phyloP scores from a whole-genome alignment of 768 basidiomycete species.

The Harrya chromipes region DNA sequence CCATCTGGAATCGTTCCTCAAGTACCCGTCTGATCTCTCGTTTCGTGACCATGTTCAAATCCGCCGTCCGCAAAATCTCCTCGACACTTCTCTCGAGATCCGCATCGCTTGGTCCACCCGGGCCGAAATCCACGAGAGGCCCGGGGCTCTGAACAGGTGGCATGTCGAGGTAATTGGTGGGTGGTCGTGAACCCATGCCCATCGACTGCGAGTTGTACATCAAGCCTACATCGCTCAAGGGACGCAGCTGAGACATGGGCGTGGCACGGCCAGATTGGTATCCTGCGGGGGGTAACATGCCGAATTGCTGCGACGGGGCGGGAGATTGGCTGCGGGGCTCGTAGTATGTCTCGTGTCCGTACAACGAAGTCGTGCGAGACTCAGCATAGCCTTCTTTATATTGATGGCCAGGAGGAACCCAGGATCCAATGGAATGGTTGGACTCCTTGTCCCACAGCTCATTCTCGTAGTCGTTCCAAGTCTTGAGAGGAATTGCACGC shows the following conservation, averaged over 20 bases:
- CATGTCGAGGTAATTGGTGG: constrained; percentile 76
- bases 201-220: constrained; percentile 62
- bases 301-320: constrained; percentile 60
- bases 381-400: constrained; percentile 75
- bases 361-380: constrained; percentile 74
- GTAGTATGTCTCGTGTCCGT: constrained; percentile 86
- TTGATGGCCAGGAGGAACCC: constrained; percentile 75
- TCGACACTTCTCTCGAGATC: constrained; percentile 78
- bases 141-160: constrained; percentile 51
- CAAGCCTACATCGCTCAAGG: constrained; percentile 32
- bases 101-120: constrained; percentile 54
- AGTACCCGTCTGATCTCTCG: constrained; percentile 82
- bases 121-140: constrained; percentile 40
- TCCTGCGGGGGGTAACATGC: constrained; percentile 55
- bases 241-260: constrained; percentile 47
- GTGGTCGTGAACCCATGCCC: constrained; percentile 64
- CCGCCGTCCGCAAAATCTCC: constrained; percentile 69
- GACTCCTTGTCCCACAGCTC: constrained; percentile 98
- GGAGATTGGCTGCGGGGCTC: constrained; percentile 75
- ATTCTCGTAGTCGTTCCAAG: constrained; percentile 96
- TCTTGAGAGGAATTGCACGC: constrained; percentile 88
- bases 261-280: constrained; percentile 80
- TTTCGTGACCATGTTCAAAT: constrained; percentile 90
- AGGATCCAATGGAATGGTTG: constrained; percentile 92
- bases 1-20: constrained; percentile 79